Percentiles rank a stretch among this genome's conserved stretches.
phyloP scores from a whole-genome alignment of 1,139 yeast species.

The Fermentozyma sake region DNA sequence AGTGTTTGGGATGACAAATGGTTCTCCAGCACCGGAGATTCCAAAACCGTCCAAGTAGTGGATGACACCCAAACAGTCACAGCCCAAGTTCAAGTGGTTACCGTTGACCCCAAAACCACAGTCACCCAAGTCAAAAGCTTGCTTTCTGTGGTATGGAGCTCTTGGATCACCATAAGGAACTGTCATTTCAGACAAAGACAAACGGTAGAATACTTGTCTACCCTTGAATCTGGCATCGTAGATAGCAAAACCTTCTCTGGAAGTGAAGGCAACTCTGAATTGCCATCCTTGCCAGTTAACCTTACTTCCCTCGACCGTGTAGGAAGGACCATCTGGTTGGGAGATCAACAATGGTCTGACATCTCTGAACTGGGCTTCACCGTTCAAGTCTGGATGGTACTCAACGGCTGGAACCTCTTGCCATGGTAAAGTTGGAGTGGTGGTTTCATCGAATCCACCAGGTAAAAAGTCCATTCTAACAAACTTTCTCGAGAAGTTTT shows the following conservation, averaged over 20 bases:
- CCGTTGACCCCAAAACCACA: slow-evolving; percentile 84
- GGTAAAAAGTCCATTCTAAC: slow-evolving; percentile 80
- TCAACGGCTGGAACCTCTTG: slow-evolving; percentile 58
- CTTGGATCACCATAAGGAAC: slow-evolving; percentile 92
- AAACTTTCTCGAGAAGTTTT: slow-evolving; percentile 58
- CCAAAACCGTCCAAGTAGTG: slow-evolving; percentile 70
- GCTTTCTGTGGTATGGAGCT: slow-evolving; percentile 87
- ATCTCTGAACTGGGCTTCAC: slow-evolving; percentile 49
- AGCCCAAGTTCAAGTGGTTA: slow-evolving; percentile 71
- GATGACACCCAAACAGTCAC: slow-evolving; percentile 87
- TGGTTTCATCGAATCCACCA: slow-evolving; percentile 62
- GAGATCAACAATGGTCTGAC: slow-evolving; percentile 71
- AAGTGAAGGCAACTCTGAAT: slow-evolving; percentile 69
- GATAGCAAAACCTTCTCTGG: slow-evolving; percentile 80
- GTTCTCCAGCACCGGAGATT: slow-evolving; percentile 60
- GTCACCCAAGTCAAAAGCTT: slow-evolving; percentile 90
- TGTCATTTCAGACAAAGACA: slow-evolving; percentile 82
- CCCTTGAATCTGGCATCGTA: slow-evolving; percentile 80
- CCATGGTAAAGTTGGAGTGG: slow-evolving; percentile 59
- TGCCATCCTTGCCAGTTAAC: slow-evolving; percentile 90
- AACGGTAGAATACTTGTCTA: slow-evolving; percentile 73
- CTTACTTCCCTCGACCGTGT: slow-evolving; percentile 57
- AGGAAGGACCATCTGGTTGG: slow-evolving; percentile 88
- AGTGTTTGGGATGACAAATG: slow-evolving; percentile 63
- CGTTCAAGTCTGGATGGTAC: slow-evolving; percentile 71